phyloP scores from a whole-genome alignment of 2,329 filamentous ascomycete genomes.

The Lasiodiplodia sp. region DNA sequence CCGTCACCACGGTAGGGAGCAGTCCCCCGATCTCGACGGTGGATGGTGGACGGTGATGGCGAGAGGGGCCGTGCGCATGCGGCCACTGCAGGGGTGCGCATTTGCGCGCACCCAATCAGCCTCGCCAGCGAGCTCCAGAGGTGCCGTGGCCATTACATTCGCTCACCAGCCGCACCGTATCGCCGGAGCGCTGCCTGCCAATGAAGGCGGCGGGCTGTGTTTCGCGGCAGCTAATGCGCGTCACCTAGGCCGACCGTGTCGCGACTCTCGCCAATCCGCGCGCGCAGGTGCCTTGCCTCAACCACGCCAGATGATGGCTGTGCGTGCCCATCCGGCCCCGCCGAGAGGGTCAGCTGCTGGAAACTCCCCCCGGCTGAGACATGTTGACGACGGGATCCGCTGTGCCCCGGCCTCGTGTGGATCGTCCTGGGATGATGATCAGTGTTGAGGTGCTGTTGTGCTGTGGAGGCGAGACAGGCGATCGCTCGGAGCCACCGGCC shows the following conservation, averaged over 20 bases:
- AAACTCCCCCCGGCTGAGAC: constrained; percentile 2
- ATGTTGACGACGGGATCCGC: constrained; percentile 10
- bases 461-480: background rate
- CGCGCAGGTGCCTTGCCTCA: constrained; percentile 15
- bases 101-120: constrained; percentile 7
- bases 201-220: background rate
- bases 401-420: background rate
- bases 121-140: background rate
- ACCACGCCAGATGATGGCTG: constrained; percentile 18
- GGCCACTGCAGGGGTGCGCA: constrained; percentile 15
- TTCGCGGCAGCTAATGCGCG: constrained; percentile 26
- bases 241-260: constrained; percentile 3
- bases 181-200: constrained; percentile 17
- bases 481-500: no score
- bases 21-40: constrained; percentile 3
- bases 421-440: constrained; percentile 2
- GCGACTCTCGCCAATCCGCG: constrained; percentile 15
- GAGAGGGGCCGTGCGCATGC: background rate
- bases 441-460: background rate
- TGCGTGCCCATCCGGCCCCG: constrained; percentile 20
- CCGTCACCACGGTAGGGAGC: background rate
- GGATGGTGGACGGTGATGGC: constrained; percentile 14
- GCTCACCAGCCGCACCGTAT: constrained; percentile 2
- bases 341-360: constrained; percentile 20
- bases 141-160: constrained; percentile 13